These are phyloP conservation scores for Spizellomyces punctatus DNA, from an alignment of 192 early-diverging fungal genomes.

Conservation along the genomic window DNA sequence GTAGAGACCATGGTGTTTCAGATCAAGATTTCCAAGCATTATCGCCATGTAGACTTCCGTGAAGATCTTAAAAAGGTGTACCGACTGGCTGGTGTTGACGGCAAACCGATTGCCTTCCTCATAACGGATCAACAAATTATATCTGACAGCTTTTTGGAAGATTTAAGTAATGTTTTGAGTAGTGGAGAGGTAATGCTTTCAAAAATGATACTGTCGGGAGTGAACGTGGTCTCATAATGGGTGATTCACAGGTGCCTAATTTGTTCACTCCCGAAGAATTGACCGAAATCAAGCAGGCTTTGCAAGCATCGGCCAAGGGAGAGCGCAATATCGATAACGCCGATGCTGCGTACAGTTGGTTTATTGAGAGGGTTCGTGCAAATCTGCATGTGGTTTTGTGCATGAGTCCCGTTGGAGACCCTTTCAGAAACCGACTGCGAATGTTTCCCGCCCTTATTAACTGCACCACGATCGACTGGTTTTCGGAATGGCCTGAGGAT, in stretches of 20 bases:
- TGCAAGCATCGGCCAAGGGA: slow-evolving; percentile 40
- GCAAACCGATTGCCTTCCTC: slow-evolving; percentile 57
- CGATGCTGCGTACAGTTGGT: slow-evolving; percentile 47
- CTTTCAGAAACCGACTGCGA: slow-evolving; percentile 57
- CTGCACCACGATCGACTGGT: slow-evolving; percentile 64
- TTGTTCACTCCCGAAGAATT: slow-evolving; percentile 56
- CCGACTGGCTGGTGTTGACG: slow-evolving; percentile 51
- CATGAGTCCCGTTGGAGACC: slow-evolving; percentile 63
- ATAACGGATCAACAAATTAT: slow-evolving; percentile 64
- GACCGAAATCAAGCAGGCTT: slow-evolving; percentile 46
- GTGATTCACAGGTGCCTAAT: slow-evolving; percentile 49
- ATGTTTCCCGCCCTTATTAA: slow-evolving; percentile 64
- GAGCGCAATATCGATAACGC: slow-evolving; percentile 33
- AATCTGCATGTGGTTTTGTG: slow-evolving; percentile 61
- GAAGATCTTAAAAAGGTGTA: slow-evolving; percentile 61
- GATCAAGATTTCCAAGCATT: slow-evolving; percentile 65
- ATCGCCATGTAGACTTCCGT: slow-evolving; percentile 57
- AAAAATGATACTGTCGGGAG: too few relatives aligned
- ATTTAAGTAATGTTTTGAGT: slow-evolving; percentile 60
- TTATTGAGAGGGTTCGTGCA: slow-evolving; percentile 57
- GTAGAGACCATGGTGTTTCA: slow-evolving; percentile 57
- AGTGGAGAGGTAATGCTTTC: slow-evolving; percentile 55
- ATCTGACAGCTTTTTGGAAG: slow-evolving; percentile 56
- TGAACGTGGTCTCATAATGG: too few relatives aligned
- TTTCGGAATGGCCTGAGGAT: slow-evolving; percentile 65